Conservation (phyloP, 768 basidiomycete species). For the Mycena venus region DNA sequence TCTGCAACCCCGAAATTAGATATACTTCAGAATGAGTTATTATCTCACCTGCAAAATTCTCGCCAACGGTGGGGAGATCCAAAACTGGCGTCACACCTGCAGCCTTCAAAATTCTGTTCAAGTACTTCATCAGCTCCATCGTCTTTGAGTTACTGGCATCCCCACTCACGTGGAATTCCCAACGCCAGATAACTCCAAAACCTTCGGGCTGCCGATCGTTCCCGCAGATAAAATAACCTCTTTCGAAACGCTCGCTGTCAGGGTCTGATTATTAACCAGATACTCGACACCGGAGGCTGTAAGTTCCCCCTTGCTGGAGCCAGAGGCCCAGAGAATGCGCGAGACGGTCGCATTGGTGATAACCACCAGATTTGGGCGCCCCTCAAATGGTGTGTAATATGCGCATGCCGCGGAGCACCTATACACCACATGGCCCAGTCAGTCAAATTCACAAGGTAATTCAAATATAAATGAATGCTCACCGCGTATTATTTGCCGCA, state of each 20-base stretch:
- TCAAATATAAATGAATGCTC: not conserved
- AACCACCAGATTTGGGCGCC: conserved; percentile 64
- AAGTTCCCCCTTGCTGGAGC: conserved; percentile 42
- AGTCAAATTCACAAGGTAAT: not conserved
- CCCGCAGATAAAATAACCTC: conserved; percentile 65
- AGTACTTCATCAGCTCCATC: not conserved
- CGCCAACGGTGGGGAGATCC: conserved; percentile 65
- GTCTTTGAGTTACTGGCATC: too few species aligned
- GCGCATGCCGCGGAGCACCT: conserved; percentile 48
- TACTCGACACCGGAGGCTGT: conserved; percentile 64
- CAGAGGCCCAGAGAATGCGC: conserved; percentile 54
- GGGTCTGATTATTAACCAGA: conserved; percentile 43
- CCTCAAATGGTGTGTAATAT: conserved; percentile 45
- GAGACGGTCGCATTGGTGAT: conserved; percentile 70
- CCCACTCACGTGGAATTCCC: conserved; percentile 46
- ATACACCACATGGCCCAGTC: not conserved
- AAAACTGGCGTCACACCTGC: conserved; percentile 58
- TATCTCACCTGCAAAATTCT: conserved; percentile 48
- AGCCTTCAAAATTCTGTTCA: conserved; percentile 51
- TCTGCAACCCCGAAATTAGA: conserved; percentile 28
- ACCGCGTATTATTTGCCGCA: conserved; percentile 48
- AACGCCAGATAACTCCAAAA: conserved; percentile 47
- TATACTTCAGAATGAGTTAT: not conserved
- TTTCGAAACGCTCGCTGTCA: conserved; percentile 60
- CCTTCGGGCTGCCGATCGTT: conserved; percentile 58